Conservation (phyloP, 352 stramenopile species). For the Phytophthora brassicae region DNA sequence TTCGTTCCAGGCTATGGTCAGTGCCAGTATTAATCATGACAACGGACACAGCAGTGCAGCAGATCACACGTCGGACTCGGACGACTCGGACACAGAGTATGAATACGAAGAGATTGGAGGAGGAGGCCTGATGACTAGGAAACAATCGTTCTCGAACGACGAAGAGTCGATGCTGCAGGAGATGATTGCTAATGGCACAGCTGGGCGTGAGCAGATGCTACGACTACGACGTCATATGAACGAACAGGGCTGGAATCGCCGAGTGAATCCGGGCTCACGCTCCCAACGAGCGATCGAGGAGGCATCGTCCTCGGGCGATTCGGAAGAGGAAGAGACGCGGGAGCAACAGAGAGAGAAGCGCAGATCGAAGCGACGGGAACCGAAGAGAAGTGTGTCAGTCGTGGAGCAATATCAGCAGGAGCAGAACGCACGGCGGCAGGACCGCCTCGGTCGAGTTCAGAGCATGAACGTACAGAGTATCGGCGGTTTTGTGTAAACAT, state of each 20-base stretch:
- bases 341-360: conserved; percentile 23
- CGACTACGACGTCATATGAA: conserved; percentile 64
- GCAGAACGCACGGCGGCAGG: conserved; percentile 54
- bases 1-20: conserved; percentile 51
- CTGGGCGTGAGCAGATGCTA: conserved; percentile 67
- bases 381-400: conserved; percentile 32
- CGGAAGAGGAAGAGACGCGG: conserved; percentile 49
- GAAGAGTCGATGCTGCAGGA: conserved; percentile 74
- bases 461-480: conserved; percentile 37
- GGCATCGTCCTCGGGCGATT: conserved; percentile 49
- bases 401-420: conserved; percentile 58
- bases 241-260: conserved; percentile 61
- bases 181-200: conserved; percentile 81
- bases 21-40: conserved; percentile 15
- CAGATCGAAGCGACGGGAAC: conserved; percentile 32
- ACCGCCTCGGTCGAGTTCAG: conserved; percentile 45
- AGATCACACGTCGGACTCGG: conserved; percentile 44
- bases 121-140: conserved; percentile 60
- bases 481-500: conserved; percentile 57
- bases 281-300: conserved; percentile 37
- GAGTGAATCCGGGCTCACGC: conserved; percentile 38
- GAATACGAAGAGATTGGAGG: conserved; percentile 46
- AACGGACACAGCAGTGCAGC: conserved; percentile 19
- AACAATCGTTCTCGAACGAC: conserved; percentile 65
- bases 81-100: conserved; percentile 66